phyloP scores from a whole-genome alignment of 345 rosid genomes.

The Stellera chamaejasme region DNA sequence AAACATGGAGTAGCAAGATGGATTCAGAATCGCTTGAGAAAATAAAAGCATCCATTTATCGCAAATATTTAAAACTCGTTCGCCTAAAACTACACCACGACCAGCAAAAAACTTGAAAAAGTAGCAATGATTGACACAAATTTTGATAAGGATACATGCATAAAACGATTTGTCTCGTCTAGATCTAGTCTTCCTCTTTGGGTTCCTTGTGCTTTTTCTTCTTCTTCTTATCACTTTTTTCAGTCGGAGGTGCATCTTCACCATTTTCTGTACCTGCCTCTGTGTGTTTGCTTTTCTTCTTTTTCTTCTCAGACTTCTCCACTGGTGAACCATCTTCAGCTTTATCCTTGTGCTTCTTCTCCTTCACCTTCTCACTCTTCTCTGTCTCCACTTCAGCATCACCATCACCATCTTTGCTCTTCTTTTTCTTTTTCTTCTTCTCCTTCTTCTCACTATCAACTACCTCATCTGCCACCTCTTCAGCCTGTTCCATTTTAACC shows the following conservation, averaged over 20 bases:
- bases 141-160: background rate
- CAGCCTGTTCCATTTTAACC: slow-evolving; percentile 31
- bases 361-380: slow-evolving; percentile 40
- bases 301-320: slow-evolving; percentile 52
- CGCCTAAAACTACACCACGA: slow-evolving; percentile 10
- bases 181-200: slow-evolving; percentile 8
- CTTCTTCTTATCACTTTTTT: slow-evolving; percentile 62
- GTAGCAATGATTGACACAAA: background rate
- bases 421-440: slow-evolving; percentile 49
- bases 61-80: slow-evolving; percentile 7
- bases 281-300: slow-evolving; percentile 58
- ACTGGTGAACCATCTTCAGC: slow-evolving; percentile 24
- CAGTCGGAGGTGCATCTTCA: slow-evolving; percentile 30
- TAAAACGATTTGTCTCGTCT: background rate
- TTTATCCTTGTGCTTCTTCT: slow-evolving; percentile 32
- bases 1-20: too few relatives aligned
- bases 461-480: slow-evolving; percentile 25
- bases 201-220: slow-evolving; percentile 51
- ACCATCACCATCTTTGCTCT: slow-evolving; percentile 33
- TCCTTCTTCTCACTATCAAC: slow-evolving; percentile 30
- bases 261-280: slow-evolving; percentile 30
- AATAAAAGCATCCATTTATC: slow-evolving; percentile 8
- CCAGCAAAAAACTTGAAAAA: slow-evolving; percentile 10
- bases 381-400: slow-evolving; percentile 23
- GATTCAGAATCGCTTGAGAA: too few relatives aligned